Conservation (phyloP, 768 basidiomycete genomes). For the Pilatotrama ljubarskyi region DNA sequence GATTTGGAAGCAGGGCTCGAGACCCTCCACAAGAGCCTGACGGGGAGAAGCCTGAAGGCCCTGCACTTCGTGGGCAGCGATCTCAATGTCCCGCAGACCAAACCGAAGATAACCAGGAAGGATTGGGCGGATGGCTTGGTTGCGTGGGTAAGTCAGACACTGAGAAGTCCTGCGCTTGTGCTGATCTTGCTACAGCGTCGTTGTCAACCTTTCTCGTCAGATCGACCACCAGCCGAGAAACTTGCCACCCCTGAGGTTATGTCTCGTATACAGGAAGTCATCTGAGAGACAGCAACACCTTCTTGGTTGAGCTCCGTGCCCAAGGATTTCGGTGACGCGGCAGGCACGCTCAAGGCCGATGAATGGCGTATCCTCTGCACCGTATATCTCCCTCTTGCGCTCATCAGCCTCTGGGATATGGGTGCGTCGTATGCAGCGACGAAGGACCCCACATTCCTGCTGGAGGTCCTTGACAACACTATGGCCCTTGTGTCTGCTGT, state of each 20-base stretch:
- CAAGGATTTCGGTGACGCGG: constrained; percentile 10
- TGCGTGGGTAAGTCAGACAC: neutral
- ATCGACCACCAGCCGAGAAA: neutral
- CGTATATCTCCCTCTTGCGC: constrained; percentile 36
- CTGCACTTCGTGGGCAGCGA: neutral
- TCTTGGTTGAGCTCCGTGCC: constrained; percentile 22
- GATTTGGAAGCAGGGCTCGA: neutral
- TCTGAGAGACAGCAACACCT: constrained; percentile 3
- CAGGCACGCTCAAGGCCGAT: constrained; percentile 25
- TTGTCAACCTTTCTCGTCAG: neutral
- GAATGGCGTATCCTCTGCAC: constrained; percentile 36
- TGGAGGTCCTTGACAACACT: constrained; percentile 5
- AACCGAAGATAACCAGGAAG: neutral
- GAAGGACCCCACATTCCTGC: neutral
- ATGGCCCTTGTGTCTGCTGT: constrained; percentile 15
- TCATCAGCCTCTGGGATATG: constrained; percentile 38
- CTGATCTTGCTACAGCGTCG: neutral
- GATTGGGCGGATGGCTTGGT: neutral
- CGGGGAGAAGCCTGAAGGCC: neutral
- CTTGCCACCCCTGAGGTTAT: neutral
- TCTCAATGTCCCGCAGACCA: neutral
- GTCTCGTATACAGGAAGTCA: neutral
- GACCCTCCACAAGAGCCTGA: neutral
- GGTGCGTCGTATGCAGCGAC: no score
- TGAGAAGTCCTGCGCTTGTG: no score